Evolutionary conservation across 306 rosid species (phyloP), one percentile per base, ranked within the genome.

Genomic region (Casuarina cunninghamiana): DNA sequence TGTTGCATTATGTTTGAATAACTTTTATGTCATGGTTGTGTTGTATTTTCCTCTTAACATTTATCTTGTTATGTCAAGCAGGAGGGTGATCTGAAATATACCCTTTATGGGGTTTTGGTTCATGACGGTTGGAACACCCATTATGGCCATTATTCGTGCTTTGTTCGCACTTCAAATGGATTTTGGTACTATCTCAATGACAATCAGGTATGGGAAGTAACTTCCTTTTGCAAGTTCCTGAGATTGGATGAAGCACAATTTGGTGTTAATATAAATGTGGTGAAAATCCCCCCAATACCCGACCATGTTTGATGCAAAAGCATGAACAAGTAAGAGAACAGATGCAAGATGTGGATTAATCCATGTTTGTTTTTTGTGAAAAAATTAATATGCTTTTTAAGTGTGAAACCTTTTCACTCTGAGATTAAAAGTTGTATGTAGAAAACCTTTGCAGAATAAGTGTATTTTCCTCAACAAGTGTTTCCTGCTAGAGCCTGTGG

Each of bases 171-270:
- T 53, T 88, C 97, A 78, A 88, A 86, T 79, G 91, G 89, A 84
- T 86, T 93, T 88, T 96, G 99, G 99, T 89, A 93, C 86, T 86
- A 97, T 69, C 88, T 96, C 78, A 97, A 96, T 77, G 99, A 96
- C 86, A 91, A 86, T 48, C 84, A 83, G 93, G 99, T 96, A 85
- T 61, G 85, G 67, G 50, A 73, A 67, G 73, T 54, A 57, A 77
- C 26, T 69, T 32, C 6, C 43, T 42, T 77, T 10, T 43, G 1
- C 13, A 61, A 17, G 43, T 60, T 13, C 70, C 39, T 10, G 15
- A 51, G 67, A 6, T 69, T 68, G 58, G 65, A 38, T 72, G 10
- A 66, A 16, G 37, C 8, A 44, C 48, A 53, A 49, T 43, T 78
- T 70, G 38, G 35, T 3, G 6, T 26, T 26, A 26, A 26, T 26